Conservation (phyloP, 176 grass and related monocot genomes). For the Thalia dealbata region DNA sequence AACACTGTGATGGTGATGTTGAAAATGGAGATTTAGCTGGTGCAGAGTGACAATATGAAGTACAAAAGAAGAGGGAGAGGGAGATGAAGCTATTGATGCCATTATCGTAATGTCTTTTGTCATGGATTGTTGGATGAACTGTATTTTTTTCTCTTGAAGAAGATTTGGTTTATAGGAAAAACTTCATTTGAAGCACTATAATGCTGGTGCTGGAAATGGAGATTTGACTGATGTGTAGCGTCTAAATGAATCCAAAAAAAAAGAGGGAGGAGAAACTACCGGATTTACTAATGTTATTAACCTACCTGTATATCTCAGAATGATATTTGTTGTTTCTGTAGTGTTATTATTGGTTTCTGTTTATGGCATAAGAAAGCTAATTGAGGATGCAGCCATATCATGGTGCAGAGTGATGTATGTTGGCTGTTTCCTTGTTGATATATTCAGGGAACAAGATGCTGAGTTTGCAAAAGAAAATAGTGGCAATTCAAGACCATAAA, state of each 20-base stretch:
- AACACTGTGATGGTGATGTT: background rate
- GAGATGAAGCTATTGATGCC: too few relatives aligned
- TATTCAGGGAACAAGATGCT: background rate
- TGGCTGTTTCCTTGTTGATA: background rate
- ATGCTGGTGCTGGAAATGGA: too few relatives aligned
- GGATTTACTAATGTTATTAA: background rate
- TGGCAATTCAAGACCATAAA: background rate
- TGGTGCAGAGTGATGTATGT: background rate
- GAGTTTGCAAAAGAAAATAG: background rate
- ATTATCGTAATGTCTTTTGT: too few relatives aligned
- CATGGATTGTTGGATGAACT: too few relatives aligned
- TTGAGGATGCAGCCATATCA: background rate
- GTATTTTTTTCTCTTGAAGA: too few relatives aligned
- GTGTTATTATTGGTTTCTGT: background rate
- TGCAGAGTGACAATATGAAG: background rate
- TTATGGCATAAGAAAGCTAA: background rate
- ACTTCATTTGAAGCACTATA: too few relatives aligned
- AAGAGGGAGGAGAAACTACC: background rate
- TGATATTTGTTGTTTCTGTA: background rate
- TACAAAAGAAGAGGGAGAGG: too few relatives aligned
- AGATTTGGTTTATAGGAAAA: too few relatives aligned
- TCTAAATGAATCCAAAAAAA: too few relatives aligned
- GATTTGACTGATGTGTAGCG: too few relatives aligned
- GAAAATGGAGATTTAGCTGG: conserved; percentile 5
- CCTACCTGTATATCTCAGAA: background rate